phyloP scores from a whole-genome alignment of 768 basidiomycete species.

The Lactifluus hygrophoroides region DNA sequence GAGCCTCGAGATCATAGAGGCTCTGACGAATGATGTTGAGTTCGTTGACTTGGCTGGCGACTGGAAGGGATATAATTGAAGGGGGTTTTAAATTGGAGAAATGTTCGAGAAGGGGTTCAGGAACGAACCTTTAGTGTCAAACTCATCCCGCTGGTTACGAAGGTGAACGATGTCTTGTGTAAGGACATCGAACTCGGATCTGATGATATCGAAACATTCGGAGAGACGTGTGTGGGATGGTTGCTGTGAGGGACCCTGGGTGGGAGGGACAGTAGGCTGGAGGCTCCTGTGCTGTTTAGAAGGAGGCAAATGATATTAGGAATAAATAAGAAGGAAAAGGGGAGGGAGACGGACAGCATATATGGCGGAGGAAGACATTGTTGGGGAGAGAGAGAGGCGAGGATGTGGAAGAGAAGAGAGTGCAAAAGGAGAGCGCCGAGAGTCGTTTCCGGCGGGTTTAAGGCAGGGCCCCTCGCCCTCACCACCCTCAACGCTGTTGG shows the following conservation, averaged over 20 bases:
- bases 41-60: slow-evolving; percentile 79
- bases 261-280: slow-evolving; percentile 34
- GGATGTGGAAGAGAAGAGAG: slow-evolving; percentile 16
- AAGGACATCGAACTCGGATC: slow-evolving; percentile 77
- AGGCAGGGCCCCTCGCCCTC: not conserved
- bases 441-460: slow-evolving; percentile 15
- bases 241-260: slow-evolving; percentile 26
- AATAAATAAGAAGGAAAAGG: not conserved
- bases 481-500: not conserved
- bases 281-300: slow-evolving; percentile 33
- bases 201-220: slow-evolving; percentile 74
- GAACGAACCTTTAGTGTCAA: slow-evolving; percentile 74
- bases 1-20: slow-evolving; percentile 85
- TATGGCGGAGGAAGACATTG: slow-evolving; percentile 25
- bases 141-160: slow-evolving; percentile 79
- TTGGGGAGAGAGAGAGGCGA: slow-evolving; percentile 1
- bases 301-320: not conserved
- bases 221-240: slow-evolving; percentile 41
- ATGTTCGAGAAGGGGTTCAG: not conserved
- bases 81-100: not conserved
- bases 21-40: slow-evolving; percentile 83
- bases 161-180: slow-evolving; percentile 56
- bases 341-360: slow-evolving; percentile 23
- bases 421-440: slow-evolving; percentile 15
- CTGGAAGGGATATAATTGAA: slow-evolving; percentile 29